These are phyloP conservation scores for Colletotrichum simmondsii DNA, from an alignment of 2,329 filamentous ascomycete species.

Conservation along the genomic window DNA sequence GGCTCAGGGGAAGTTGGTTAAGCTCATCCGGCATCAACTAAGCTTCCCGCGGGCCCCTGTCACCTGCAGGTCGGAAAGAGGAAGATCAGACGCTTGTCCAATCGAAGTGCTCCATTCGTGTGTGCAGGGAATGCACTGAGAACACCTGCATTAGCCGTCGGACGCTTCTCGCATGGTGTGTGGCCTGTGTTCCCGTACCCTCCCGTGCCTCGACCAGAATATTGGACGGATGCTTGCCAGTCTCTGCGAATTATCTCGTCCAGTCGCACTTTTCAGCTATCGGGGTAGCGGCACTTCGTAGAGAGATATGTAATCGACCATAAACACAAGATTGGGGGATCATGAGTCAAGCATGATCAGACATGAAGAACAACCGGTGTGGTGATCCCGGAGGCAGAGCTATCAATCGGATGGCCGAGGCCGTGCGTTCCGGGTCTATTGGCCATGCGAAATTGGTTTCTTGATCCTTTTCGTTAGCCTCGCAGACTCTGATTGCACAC, in stretches of 20 bases:
- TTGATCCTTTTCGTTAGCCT: background rate
- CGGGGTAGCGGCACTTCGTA: background rate
- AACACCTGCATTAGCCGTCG: slow-evolving; percentile 27
- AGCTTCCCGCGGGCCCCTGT: slow-evolving; percentile 9
- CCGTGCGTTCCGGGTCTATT: background rate
- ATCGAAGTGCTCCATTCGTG: background rate
- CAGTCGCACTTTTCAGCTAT: background rate
- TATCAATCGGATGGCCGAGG: background rate
- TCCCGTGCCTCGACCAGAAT: background rate
- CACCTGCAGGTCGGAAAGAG: slow-evolving; percentile 3
- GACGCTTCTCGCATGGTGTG: background rate
- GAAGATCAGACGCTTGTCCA: background rate
- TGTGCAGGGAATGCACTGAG: background rate
- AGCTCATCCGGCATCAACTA: slow-evolving; percentile 20
- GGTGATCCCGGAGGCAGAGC: background rate
- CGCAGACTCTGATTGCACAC: background rate
- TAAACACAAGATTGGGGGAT: background rate
- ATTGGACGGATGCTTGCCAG: background rate
- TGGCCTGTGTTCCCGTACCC: background rate
- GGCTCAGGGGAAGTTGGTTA: slow-evolving; percentile 14
- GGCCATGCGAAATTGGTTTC: background rate
- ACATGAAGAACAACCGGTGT: background rate
- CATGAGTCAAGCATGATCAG: background rate
- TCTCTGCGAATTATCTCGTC: background rate
- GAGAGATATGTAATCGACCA: background rate